Conservation (phyloP, 371 early-diverging fungal genomes). For the Rhizomucor pusillus region DNA sequence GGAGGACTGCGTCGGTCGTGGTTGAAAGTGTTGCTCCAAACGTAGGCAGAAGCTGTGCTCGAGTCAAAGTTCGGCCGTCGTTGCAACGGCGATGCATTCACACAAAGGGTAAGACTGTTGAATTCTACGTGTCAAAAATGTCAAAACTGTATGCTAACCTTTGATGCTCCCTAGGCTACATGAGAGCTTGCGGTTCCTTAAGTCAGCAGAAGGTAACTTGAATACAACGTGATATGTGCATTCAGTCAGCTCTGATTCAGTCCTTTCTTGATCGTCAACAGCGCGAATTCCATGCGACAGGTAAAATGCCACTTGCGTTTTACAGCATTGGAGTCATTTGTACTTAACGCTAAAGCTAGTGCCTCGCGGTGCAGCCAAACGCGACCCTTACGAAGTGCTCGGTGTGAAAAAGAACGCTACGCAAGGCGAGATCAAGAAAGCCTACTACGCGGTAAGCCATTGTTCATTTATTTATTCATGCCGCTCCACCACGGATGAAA, state of each 20-base stretch:
- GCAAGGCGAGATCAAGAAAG: conserved; percentile 88
- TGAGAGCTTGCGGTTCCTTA: not conserved
- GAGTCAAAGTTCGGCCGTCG: no score
- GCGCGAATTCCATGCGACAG: conserved; percentile 33
- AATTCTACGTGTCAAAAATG: not conserved
- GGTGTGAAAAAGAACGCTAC: conserved; percentile 78
- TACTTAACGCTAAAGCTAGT: conserved; percentile 3
- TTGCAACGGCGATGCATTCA: not conserved
- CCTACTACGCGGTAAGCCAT: conserved; percentile 85
- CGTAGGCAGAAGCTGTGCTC: not conserved
- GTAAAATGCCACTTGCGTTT: conserved; percentile 12
- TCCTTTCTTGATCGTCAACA: no score
- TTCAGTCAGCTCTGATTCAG: not conserved
- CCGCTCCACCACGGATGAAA: not conserved
- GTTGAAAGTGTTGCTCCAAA: not conserved
- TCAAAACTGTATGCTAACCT: not conserved
- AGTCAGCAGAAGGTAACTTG: not conserved
- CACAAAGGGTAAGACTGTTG: not conserved
- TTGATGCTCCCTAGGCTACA: not conserved
- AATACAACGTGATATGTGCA: not conserved
- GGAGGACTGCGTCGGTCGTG: conserved; percentile 2
- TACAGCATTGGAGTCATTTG: not conserved
- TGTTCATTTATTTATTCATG: not conserved
- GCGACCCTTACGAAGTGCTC: conserved; percentile 81
- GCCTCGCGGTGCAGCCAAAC: conserved; percentile 32